Evolutionary conservation across 805 yeast species (phyloP).

Genomic region (Metschnikowia reukaufii): DNA sequence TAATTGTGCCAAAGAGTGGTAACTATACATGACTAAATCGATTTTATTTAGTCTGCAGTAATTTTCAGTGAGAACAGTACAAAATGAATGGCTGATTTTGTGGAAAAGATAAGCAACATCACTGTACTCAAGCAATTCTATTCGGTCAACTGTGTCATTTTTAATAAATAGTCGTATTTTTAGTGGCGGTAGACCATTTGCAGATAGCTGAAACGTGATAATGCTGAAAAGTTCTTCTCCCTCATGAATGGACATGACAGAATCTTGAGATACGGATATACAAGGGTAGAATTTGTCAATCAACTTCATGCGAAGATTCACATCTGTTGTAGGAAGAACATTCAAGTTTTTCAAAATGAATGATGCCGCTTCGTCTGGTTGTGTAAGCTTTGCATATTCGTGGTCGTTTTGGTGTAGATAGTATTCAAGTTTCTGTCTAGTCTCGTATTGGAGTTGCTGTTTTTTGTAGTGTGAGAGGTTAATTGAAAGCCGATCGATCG

Average conservation of each 20-base stretch:
- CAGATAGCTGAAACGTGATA: conserved; percentile 5
- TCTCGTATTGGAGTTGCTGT: conserved; percentile 17
- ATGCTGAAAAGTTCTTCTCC: conserved; percentile 2
- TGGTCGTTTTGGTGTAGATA: conserved; percentile 20
- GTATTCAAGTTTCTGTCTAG: conserved; percentile 17
- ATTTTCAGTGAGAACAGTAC: conserved; percentile 20
- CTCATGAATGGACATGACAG: background rate
- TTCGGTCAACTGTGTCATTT: conserved; percentile 12
- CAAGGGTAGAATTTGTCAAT: conserved; percentile 29
- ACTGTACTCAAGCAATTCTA: conserved; percentile 7
- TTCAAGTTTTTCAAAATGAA: conserved; percentile 26
- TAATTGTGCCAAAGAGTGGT: conserved; percentile 31
- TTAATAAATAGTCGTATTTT: conserved; percentile 5
- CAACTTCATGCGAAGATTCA: conserved; percentile 27
- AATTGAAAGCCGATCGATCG: conserved; percentile 10
- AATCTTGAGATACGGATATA: conserved; percentile 20
- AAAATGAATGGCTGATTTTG: conserved; percentile 21
- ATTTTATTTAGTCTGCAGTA: conserved; percentile 29
- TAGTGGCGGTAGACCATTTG: conserved; percentile 11
- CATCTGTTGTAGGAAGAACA: conserved; percentile 37
- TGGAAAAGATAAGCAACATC: conserved; percentile 6
- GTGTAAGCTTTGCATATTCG: conserved; percentile 12
- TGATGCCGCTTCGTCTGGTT: conserved; percentile 16
- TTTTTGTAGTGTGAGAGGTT: conserved; percentile 13
- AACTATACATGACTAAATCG: conserved; percentile 31